phyloP scores from a whole-genome alignment of 495 filamentous ascomycete species.

The Neurospora intermedia region DNA sequence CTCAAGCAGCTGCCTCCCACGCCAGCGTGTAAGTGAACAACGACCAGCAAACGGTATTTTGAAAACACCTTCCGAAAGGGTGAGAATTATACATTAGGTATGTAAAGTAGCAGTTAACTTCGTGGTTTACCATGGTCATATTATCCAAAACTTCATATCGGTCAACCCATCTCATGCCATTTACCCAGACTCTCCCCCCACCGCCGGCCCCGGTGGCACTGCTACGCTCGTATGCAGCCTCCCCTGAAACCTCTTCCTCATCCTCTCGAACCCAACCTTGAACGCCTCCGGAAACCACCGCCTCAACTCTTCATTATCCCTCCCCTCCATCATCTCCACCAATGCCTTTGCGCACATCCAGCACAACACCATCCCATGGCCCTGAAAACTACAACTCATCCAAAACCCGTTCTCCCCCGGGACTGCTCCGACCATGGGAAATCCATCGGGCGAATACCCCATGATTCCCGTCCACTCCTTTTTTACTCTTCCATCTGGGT shows the following conservation, averaged over 20 bases:
- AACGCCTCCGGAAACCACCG: constrained; percentile 46
- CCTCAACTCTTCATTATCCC: constrained; percentile 19
- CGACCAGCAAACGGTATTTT: not conserved
- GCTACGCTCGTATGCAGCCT: constrained; percentile 16
- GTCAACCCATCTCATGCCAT: not conserved
- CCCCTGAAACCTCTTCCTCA: constrained; percentile 34
- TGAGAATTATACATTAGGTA: not conserved
- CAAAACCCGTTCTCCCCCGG: constrained; percentile 34
- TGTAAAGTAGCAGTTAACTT: not conserved
- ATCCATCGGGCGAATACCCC: constrained; percentile 45
- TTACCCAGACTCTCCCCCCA: not conserved
- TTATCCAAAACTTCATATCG: not conserved
- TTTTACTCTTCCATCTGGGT: constrained; percentile 45
- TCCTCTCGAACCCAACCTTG: constrained; percentile 32
- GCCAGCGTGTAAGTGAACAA: not conserved
- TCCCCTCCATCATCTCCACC: constrained; percentile 37
- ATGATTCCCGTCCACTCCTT: constrained; percentile 55
- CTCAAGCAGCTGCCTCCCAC: not conserved
- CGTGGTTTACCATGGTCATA: not conserved
- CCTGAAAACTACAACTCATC: constrained; percentile 44
- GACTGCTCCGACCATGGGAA: constrained; percentile 45
- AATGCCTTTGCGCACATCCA: constrained; percentile 45
- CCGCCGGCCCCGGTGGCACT: not conserved
- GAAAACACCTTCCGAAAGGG: not conserved
- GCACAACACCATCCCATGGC: constrained; percentile 50